Evolutionary conservation across 2,329 filamentous ascomycete genomes (phyloP).

Genomic region (Hymenoscyphus linearis): DNA sequence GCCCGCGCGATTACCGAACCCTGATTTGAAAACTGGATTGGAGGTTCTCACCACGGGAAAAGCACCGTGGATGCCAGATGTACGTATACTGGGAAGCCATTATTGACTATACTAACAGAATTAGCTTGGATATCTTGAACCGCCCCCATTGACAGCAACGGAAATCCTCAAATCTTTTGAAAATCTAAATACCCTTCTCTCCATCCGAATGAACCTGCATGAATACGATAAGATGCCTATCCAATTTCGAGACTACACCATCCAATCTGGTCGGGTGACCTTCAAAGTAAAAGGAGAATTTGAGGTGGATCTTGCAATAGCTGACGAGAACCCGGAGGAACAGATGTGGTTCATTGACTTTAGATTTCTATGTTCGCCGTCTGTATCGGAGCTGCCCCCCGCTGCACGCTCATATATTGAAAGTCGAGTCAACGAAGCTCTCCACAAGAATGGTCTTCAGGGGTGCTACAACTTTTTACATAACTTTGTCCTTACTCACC

Average conservation of each 20-base stretch:
- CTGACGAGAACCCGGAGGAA: constrained; percentile 73
- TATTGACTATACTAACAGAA: constrained; percentile 16
- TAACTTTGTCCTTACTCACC: constrained; percentile 82
- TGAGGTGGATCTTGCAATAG: constrained; percentile 87
- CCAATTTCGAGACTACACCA: constrained; percentile 71
- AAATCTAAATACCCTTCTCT: constrained; percentile 77
- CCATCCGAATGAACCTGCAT: constrained; percentile 76
- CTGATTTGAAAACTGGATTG: constrained; percentile 84
- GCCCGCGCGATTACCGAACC: constrained; percentile 73
- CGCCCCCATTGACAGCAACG: constrained; percentile 63
- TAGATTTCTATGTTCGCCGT: constrained; percentile 73
- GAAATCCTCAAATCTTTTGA: constrained; percentile 70
- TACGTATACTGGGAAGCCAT: constrained; percentile 37
- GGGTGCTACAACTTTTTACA: constrained; percentile 86
- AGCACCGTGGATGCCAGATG: constrained; percentile 73
- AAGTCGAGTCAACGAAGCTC: constrained; percentile 61
- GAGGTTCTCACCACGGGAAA: constrained; percentile 76
- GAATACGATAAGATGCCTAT: constrained; percentile 71
- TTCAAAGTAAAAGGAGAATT: constrained; percentile 82
- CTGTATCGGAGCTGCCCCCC: constrained; percentile 55
- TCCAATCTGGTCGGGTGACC: constrained; percentile 82
- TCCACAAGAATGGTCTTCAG: constrained; percentile 63
- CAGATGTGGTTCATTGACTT: constrained; percentile 96
- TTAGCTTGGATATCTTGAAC: constrained; percentile 71
- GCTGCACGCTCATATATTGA: constrained; percentile 63